Conservation (phyloP, 2,329 filamentous ascomycete species). For the Neopestalotiopsis sp. region DNA sequence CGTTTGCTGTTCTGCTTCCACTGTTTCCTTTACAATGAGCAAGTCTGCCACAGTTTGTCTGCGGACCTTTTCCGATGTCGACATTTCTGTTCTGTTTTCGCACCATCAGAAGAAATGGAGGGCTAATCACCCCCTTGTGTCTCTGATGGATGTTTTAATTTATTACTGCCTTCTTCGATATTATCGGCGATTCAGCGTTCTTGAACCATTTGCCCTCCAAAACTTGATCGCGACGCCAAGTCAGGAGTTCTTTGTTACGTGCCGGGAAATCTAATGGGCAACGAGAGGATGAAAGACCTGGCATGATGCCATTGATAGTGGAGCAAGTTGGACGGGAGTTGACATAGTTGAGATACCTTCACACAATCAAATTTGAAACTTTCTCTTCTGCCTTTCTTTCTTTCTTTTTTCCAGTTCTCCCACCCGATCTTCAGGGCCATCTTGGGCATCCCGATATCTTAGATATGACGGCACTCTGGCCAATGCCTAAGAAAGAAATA, state of each 20-base stretch:
- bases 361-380: background rate
- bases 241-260: background rate
- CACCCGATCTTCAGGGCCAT: no score
- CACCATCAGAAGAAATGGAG: background rate
- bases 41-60: background rate
- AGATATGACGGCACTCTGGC: no score
- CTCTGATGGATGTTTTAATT: background rate
- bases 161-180: background rate
- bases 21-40: constrained; percentile 18
- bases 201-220: background rate
- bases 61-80: background rate
- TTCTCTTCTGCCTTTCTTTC: background rate
- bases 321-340: background rate
- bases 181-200: background rate
- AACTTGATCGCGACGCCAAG: background rate
- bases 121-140: background rate
- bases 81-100: background rate
- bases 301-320: constrained; percentile 6
- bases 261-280: constrained; percentile 6
- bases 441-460: no score
- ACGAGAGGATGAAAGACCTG: constrained; percentile 10
- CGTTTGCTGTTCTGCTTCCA: constrained; percentile 8
- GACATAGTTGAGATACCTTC: constrained; percentile 13
- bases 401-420: background rate
- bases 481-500: no score